Percentiles rank a stretch among this genome's conserved stretches.
Conservation (phyloP, 2,329 filamentous ascomycete genomes). For the Rutstroemia sp. region DNA sequence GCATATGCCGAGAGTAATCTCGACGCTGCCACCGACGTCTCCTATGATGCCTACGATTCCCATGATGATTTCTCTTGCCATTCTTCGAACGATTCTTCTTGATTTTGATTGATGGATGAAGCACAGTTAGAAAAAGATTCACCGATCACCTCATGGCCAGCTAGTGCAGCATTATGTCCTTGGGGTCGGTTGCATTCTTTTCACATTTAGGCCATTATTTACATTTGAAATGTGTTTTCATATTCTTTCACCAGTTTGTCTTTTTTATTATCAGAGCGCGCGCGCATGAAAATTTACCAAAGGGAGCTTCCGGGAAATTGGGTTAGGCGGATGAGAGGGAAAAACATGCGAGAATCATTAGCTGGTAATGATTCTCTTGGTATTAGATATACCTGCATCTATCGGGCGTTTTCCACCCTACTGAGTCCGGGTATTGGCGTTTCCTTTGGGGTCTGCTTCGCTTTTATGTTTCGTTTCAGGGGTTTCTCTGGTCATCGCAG, state of each 20-base stretch:
- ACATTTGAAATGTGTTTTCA: constrained; percentile 6
- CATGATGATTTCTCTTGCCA: constrained; percentile 7
- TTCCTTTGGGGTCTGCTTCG: too few species aligned
- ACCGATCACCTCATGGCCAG: constrained; percentile 19
- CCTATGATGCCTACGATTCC: constrained; percentile 22
- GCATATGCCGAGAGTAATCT: constrained; percentile 10
- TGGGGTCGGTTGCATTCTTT: constrained; percentile 3
- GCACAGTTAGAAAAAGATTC: constrained; percentile 12
- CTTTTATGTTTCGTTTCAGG: too few species aligned
- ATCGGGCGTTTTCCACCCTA: too few species aligned
- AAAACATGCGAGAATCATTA: not conserved
- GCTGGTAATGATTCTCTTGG: not conserved
- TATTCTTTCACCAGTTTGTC: not conserved
- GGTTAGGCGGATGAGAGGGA: not conserved
- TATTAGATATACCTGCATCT: too few species aligned
- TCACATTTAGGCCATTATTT: not conserved
- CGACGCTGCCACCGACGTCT: constrained; percentile 13
- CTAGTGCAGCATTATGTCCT: constrained; percentile 30
- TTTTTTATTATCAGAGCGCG: not conserved
- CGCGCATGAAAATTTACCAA: not conserved
- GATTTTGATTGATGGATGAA: constrained; percentile 9
- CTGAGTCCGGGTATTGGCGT: too few species aligned
- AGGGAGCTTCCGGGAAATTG: not conserved
- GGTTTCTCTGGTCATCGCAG: too few species aligned
- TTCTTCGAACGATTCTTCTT: not conserved